Evolutionary conservation across 176 grass and related monocot species (phyloP), one percentile per base, ranked within the genome.

Genomic region (Aegilops longissima): DNA sequence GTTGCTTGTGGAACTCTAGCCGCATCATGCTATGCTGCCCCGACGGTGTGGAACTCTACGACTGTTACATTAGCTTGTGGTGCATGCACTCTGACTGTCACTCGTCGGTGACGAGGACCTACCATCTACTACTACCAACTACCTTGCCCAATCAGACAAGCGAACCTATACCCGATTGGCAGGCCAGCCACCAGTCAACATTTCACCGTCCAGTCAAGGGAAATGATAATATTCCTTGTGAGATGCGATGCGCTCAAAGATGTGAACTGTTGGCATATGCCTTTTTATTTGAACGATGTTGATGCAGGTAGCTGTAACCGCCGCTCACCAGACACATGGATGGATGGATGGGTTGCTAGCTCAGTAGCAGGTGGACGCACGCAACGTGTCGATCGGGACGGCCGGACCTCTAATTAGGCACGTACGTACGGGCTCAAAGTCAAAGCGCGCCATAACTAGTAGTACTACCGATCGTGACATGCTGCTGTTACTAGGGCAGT

Each of bases 271-370:
- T 58, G 54, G 54, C 18, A 58, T 24, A 17, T 9, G 6, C 54
- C 87, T 17, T 39, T 78, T 8, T 30, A 7, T 6, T 6, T 1
- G 5, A 11, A 20, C 6, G 63, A 21, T 58, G 52, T 3, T 58
- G 54, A 3, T 58, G 54, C 18, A 58, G 54, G 17, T 74, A 49
- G 71, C 17, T 78, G 17, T 2, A 86, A 63, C 78, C 13, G 79
- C 59, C 59, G 7, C 61, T 21, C 4, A 51, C 47, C 13, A 47
- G 51, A 29, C 5, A 49, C 11, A 12, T 45, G 44, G 44, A 45
- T 44, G 40, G 9, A 44, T 4, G 52, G 16, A 8, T 9, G 8
- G 10, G 51, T 86, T 87, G 80, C 84, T 90, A 79, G 80, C 89
- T 90, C 84, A 54, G 20, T 11, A 20, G 20, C 35, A 12, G 38